A percentile compares a stretch with the other conserved stretches of the same genome.
Conservation (phyloP, 2,329 filamentous ascomycete species). For the Xylariaceae sp. region DNA sequence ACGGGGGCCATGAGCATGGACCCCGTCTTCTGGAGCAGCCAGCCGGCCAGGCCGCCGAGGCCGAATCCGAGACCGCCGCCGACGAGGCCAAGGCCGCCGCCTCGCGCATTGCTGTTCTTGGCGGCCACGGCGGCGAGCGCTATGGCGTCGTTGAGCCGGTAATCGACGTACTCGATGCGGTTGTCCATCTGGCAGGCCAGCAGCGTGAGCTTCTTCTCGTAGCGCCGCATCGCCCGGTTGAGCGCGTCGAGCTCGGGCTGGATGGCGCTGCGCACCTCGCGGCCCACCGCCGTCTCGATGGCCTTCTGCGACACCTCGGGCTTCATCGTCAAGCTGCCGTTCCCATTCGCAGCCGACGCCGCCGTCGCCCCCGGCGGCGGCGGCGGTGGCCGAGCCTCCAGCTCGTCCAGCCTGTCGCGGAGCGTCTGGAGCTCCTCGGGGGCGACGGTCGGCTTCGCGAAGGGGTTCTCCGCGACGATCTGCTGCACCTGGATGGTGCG, state of each 20-base stretch:
- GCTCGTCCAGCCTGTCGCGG: constrained; percentile 56
- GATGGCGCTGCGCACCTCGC: constrained; percentile 56
- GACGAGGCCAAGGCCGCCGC: no score
- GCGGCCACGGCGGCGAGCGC: constrained; percentile 72
- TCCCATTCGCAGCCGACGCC: constrained; percentile 15
- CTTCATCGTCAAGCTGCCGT: constrained; percentile 16
- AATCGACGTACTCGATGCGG: constrained; percentile 64
- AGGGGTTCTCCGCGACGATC: constrained; percentile 51
- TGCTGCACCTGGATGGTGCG: constrained; percentile 77
- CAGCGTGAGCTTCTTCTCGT: constrained; percentile 80
- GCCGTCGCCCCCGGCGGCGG: constrained; percentile 36
- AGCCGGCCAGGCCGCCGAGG: constrained; percentile 29
- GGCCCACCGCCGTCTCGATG: constrained; percentile 37
- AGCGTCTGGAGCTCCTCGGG: constrained; percentile 47
- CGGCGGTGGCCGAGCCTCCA: constrained; percentile 63
- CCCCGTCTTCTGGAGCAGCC: constrained; percentile 30
- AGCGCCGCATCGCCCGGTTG: constrained; percentile 79
- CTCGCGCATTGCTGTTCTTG: constrained; percentile 34
- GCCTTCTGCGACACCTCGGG: constrained; percentile 26
- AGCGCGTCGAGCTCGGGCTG: constrained; percentile 82
- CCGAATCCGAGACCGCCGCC: no score
- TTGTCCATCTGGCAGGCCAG: constrained; percentile 70
- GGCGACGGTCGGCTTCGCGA: constrained; percentile 28
- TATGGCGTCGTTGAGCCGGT: constrained; percentile 66
- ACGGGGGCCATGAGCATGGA: constrained; percentile 34